phyloP scores from a whole-genome alignment of 106 monocot genomes.

The Ottelia alismoides region DNA sequence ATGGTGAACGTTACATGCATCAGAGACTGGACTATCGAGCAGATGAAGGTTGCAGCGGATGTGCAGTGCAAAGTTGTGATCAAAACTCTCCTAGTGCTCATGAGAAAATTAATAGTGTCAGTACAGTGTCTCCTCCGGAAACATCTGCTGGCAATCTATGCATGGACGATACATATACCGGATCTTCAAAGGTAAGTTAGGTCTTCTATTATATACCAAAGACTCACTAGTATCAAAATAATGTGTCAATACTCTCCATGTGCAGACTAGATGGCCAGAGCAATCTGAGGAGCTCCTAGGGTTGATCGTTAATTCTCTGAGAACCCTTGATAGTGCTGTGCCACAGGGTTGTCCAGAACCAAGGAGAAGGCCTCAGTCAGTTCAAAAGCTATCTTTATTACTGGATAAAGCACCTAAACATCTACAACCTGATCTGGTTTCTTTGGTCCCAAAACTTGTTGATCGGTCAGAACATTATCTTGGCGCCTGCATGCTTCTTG shows the following conservation, averaged over 20 bases:
- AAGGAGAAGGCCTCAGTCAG: conserved; percentile 52
- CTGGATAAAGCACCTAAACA: conserved; percentile 80
- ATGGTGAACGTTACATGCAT: conserved; percentile 21
- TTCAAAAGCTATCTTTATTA: conserved; percentile 74
- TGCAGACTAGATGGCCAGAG: conserved; percentile 81
- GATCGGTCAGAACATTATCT: conserved; percentile 71
- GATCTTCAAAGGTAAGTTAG: conserved; percentile 63
- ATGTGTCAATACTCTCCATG: no score
- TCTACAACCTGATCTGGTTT: conserved; percentile 68
- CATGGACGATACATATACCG: conserved; percentile 37
- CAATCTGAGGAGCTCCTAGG: conserved; percentile 88
- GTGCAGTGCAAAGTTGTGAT: conserved; percentile 58
- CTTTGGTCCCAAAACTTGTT: conserved; percentile 72
- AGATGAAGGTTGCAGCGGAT: conserved; percentile 33
- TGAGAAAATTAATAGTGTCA: conserved; percentile 26
- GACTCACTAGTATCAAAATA: no score
- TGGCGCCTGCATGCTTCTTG: conserved; percentile 71
- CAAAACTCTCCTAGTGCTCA: conserved; percentile 14
- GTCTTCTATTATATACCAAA: no score
- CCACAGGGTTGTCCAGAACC: conserved; percentile 71
- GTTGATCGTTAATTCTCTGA: conserved; percentile 80
- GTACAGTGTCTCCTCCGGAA: conserved; percentile 53
- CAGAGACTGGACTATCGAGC: conserved; percentile 34
- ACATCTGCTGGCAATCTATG: conserved; percentile 42
- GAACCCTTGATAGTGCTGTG: conserved; percentile 73